Conservation (phyloP, 176 grass and related monocot genomes). For the Musa beccarii region DNA sequence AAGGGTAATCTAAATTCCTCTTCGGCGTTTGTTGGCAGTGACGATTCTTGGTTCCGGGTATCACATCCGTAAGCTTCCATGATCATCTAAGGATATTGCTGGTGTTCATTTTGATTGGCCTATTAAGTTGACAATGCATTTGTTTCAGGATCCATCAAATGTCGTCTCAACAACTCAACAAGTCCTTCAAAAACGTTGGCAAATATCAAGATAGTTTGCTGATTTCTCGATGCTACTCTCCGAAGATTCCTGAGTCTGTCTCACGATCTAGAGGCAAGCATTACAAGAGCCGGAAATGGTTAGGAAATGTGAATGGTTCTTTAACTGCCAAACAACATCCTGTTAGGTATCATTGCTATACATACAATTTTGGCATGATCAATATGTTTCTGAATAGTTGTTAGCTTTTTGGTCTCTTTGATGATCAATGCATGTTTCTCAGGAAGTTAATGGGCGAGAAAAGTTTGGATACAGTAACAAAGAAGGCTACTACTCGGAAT, state of each 20-base stretch:
- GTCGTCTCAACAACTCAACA: not conserved
- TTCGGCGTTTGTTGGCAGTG: not conserved
- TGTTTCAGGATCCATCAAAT: constrained; percentile 20
- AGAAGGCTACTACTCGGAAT: not conserved
- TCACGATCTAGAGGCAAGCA: constrained; percentile 20
- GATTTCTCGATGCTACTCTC: not conserved
- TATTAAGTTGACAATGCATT: not conserved
- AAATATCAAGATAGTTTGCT: not conserved
- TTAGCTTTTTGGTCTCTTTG: not conserved
- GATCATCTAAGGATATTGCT: not conserved
- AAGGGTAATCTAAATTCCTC: not conserved
- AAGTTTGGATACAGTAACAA: not conserved
- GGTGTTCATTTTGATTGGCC: not conserved
- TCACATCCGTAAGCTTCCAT: constrained; percentile 14
- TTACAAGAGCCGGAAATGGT: constrained; percentile 22
- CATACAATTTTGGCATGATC: not conserved
- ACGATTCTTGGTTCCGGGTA: constrained; percentile 11
- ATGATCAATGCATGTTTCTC: not conserved
- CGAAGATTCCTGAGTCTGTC: not conserved
- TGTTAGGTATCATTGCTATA: not conserved
- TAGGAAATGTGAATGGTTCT: not conserved
- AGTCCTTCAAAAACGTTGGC: not conserved
- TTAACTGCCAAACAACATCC: not conserved
- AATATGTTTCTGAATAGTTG: not conserved
- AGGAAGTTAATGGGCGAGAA: constrained; percentile 2